Evolutionary conservation across 192 early-diverging fungal genomes (phyloP), one percentile per base, ranked within the genome.

Genomic region (Coemansia sp.): DNA sequence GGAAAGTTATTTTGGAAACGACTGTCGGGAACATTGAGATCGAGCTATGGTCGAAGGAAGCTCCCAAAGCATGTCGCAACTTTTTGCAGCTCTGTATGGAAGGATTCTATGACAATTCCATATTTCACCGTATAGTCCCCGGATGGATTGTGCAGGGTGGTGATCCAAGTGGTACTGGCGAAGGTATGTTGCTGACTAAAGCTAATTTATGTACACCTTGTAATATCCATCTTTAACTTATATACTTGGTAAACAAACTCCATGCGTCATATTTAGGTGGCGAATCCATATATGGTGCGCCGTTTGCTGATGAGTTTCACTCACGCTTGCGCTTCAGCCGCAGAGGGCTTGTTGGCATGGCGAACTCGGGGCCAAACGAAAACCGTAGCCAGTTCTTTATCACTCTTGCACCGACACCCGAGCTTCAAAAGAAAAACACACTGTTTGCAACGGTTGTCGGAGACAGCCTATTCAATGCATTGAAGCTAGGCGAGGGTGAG

Each of bases 301-400:
- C 90, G 1, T 95, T 98, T 86, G 83, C 77, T 4, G 93, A 96
- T 63, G 96, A 98, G 71, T 93, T 94, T 69, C 96, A 98, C 74
- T 91, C 92, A 0, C 86, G 96, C 5, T 70, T 98, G 40, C 85
- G 93, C n/a, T 98, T 96, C 66, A 87, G 77, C 46, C 88, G 92
- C 7, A 84, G 96, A 21, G 96, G 96, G 5, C 63, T 97, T 15
- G 84, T 96, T 1, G 96, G 88, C 0, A 93, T 96, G 90, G 96
- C 96, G 10, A 96, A 92, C 58, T 86, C 91, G 0, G 91, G 91
- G 0, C 66, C 67, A 13, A 86, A 96, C 63, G 86, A 90, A 52
- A 96, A 96, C 77, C 82, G 81, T 28, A 93, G 90, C 65, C 96
- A 98, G 82, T 98, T 98, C 64, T 98, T 98, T 70, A 92, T 98